Conservation (phyloP, 2,329 filamentous ascomycete species). For the Xylaria sp. region DNA sequence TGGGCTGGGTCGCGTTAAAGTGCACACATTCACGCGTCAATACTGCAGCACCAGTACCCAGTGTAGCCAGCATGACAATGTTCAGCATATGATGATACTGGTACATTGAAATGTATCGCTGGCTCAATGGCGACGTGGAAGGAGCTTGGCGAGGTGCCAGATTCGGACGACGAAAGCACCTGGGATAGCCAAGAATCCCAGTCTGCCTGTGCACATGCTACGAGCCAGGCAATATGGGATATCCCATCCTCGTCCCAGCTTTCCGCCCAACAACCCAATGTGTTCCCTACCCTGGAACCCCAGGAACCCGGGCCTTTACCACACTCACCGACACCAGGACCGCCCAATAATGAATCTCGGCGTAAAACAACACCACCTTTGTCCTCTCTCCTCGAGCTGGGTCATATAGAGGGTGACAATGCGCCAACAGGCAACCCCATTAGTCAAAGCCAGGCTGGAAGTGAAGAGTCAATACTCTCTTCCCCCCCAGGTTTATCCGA, state of each 20-base stretch:
- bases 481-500: constrained; percentile 5
- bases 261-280: constrained; percentile 31
- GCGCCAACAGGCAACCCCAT: not conserved
- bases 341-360: constrained; percentile 24
- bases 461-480: constrained; percentile 6
- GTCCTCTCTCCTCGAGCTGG: constrained; percentile 23
- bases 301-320: constrained; percentile 32
- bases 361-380: constrained; percentile 17
- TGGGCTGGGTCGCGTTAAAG: constrained; percentile 14
- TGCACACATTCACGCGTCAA: constrained; percentile 23
- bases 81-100: not conserved
- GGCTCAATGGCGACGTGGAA: constrained; percentile 50
- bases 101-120: constrained; percentile 40
- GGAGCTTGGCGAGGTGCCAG: constrained; percentile 51
- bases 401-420: not conserved
- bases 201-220: constrained; percentile 7
- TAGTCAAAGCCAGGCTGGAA: not conserved
- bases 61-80: constrained; percentile 17
- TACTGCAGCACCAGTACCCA: not conserved
- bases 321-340: not conserved
- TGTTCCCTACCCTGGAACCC: constrained; percentile 27
- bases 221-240: constrained; percentile 38
- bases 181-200: constrained; percentile 46
- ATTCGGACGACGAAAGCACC: constrained; percentile 50
- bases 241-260: constrained; percentile 39